Evolutionary conservation across 192 early-diverging fungal species (phyloP).

Genomic region (Backusella parvicylindrica): DNA sequence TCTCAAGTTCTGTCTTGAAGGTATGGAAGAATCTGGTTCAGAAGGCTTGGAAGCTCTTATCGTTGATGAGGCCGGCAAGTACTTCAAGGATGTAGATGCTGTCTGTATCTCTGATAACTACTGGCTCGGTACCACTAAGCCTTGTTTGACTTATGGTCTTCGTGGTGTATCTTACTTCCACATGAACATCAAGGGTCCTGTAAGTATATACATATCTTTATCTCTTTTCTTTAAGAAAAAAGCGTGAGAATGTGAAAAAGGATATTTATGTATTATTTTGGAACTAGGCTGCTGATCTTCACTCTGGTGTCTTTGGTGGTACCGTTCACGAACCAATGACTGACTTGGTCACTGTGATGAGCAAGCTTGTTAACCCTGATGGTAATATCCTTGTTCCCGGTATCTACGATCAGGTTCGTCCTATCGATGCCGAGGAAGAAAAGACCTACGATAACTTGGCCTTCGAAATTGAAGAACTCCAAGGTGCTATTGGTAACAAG

Average conservation of each 20-base stretch:
- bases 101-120: conserved; percentile 99
- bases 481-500: conserved; percentile 70
- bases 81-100: conserved; percentile 90
- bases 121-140: conserved; percentile 95
- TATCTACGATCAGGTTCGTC: conserved; percentile 87
- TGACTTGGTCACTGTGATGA: conserved; percentile 82
- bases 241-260: neutral
- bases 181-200: conserved; percentile 33
- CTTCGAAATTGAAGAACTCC: conserved; percentile 78
- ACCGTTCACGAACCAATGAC: conserved; percentile 98
- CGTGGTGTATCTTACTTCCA: conserved; percentile 72
- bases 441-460: conserved; percentile 78
- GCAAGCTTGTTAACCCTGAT: conserved; percentile 75
- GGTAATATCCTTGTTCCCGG: conserved; percentile 93
- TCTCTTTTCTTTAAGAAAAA: neutral
- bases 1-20: conserved; percentile 97
- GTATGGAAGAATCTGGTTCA: conserved; percentile 85
- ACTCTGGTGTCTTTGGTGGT: conserved; percentile 95
- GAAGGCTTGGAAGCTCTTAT: conserved; percentile 96
- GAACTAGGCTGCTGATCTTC: conserved; percentile 67
- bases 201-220: neutral
- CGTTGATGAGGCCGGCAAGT: conserved; percentile 77
- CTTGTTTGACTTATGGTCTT: conserved; percentile 97
- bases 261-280: neutral
- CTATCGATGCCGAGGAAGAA: conserved; percentile 78